These are phyloP conservation scores for Salvia miltiorrhiza DNA, from an alignment of 257 asterid genomes.

Conservation along the genomic window DNA sequence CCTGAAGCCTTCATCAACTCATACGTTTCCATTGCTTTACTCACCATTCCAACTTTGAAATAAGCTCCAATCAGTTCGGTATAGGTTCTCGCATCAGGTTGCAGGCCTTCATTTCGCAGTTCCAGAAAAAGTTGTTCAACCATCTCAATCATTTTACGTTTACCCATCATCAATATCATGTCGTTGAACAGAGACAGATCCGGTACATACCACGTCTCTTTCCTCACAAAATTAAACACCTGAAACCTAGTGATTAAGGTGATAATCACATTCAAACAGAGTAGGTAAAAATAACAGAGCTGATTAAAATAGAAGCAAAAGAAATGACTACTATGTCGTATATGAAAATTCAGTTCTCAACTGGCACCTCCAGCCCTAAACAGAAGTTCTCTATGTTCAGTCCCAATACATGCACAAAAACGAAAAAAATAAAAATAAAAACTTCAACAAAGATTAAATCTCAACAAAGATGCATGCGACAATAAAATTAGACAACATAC, in stretches of 20 bases:
- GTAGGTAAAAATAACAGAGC: not conserved
- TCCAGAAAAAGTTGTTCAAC: conserved; percentile 47
- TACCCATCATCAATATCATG: conserved; percentile 61
- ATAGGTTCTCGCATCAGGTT: conserved; percentile 58
- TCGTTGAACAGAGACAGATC: conserved; percentile 48
- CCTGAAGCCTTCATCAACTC: conserved; percentile 70
- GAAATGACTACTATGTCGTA: no score
- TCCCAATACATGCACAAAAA: not conserved
- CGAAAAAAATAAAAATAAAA: not conserved
- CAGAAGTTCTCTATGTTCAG: not conserved
- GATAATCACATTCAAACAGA: conserved; percentile 8
- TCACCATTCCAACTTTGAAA: conserved; percentile 50
- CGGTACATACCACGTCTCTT: conserved; percentile 61
- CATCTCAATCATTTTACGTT: conserved; percentile 49
- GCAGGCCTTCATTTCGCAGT: conserved; percentile 48
- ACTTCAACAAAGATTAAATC: not conserved
- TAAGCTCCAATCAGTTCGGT: conserved; percentile 76
- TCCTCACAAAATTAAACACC: conserved; percentile 62
- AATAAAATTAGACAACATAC: conserved; percentile 12
- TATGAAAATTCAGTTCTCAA: not conserved
- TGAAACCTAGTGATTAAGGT: conserved; percentile 37
- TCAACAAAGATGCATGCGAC: not conserved
- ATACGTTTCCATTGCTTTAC: conserved; percentile 57
- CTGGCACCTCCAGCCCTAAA: not conserved
- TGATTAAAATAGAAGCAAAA: not conserved